phyloP scores from a whole-genome alignment of 169 alveolate genomes.

The Plasmodium sp. region DNA sequence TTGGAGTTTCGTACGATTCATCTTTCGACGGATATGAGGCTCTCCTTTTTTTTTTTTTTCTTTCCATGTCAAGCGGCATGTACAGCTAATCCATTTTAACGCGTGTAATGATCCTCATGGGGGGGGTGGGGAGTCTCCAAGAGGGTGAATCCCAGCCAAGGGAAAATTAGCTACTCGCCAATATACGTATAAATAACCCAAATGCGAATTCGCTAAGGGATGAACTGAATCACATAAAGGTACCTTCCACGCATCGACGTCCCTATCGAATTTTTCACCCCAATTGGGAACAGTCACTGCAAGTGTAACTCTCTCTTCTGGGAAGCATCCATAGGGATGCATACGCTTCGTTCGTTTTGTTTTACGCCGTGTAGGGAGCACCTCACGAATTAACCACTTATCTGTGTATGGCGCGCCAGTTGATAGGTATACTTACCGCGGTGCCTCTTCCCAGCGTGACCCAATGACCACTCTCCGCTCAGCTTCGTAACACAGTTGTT shows the following conservation, averaged over 20 bases:
- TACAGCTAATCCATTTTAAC: not conserved
- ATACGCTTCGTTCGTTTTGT: not conserved
- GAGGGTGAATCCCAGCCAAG: not conserved
- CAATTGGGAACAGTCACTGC: not conserved
- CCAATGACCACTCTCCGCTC: not conserved
- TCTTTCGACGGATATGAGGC: not conserved
- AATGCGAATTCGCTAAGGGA: not conserved
- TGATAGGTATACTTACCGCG: not conserved
- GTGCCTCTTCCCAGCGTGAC: not conserved
- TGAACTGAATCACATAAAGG: not conserved
- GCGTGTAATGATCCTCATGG: not conserved
- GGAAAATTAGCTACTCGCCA: not conserved
- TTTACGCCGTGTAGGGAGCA: not conserved
- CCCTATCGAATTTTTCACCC: not conserved
- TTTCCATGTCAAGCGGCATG: not conserved
- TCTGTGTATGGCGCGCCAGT: not conserved
- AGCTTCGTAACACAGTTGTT: not conserved
- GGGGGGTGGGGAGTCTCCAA: not conserved
- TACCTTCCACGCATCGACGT: not conserved
- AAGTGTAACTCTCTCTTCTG: not conserved
- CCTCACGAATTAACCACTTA: not conserved
- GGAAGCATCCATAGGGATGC: not conserved
- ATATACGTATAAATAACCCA: not conserved
- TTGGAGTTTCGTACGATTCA: not conserved
- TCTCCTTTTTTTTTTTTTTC: not conserved